phyloP scores from a whole-genome alignment of 352 stramenopile species.

The Phytophthora lateralis region DNA sequence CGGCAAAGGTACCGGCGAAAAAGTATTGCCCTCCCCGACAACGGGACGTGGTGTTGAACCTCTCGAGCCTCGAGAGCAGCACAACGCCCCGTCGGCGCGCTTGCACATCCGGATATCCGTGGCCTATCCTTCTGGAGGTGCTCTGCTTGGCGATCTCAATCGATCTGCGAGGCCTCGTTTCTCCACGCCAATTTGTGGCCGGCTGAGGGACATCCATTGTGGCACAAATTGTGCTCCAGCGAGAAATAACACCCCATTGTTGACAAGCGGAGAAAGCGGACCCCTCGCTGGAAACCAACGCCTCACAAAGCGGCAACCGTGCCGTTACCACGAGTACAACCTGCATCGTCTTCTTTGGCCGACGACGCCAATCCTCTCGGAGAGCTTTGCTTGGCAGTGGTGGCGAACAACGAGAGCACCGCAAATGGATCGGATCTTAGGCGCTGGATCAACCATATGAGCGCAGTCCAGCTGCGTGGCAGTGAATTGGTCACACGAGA shows the following conservation, averaged over 20 bases:
- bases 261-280: constrained; percentile 12
- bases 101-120: constrained; percentile 35
- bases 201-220: constrained; percentile 27
- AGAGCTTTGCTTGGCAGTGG: constrained; percentile 1
- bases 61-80: constrained; percentile 7
- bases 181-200: constrained; percentile 32
- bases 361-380: constrained; percentile 16
- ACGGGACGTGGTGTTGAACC: constrained; percentile 33
- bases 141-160: constrained; percentile 24
- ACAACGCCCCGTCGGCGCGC: constrained; percentile 1
- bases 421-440: constrained; percentile 3
- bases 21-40: constrained; percentile 13
- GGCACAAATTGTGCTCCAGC: neutral
- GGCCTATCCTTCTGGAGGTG: constrained; percentile 18
- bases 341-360: constrained; percentile 19
- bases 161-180: constrained; percentile 27
- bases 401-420: constrained; percentile 15
- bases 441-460: constrained; percentile 11
- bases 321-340: constrained; percentile 5
- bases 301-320: constrained; percentile 9
- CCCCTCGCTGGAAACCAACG: constrained; percentile 1
- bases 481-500: constrained; percentile 8
- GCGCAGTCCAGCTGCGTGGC: constrained; percentile 9
- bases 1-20: neutral
- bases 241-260: constrained; percentile 22